Base-by-base conservation (phyloP, 495 filamentous ascomycete species). In the Neurospora tetraspora region DNA sequence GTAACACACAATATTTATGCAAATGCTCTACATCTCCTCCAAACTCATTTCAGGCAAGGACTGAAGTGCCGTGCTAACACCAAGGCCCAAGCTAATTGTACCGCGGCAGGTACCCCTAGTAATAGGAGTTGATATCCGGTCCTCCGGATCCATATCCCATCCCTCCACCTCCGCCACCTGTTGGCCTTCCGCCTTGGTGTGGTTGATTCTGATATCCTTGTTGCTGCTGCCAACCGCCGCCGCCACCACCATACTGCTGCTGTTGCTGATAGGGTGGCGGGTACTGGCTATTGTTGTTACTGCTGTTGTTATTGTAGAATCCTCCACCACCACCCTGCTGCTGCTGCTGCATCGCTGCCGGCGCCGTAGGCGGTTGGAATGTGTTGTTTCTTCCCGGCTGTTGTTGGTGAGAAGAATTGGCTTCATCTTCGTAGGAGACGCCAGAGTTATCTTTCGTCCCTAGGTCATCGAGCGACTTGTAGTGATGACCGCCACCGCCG, bases 371-470 rank as follows among this genome's bases (percentile, higher is more conserved):
- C 42, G 65, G 65, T 8, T 73, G 68, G 53, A 78, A 79, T 20
- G 34, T 75, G 34, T 73, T 65, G 27, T 65, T 65, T 65, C 53
- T 65, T 12, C 23, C 23, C 7, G 12, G 14, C 27, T 34, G 53
- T 27, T 34, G 53, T 34, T 65, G 53, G 27, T 65, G 53, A 9
- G 53, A 65, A 16, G 53, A 69, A 16, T 71, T 70, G 31, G 71
- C 68, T 8, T 73, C 74, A 37, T 85, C 83, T 69, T 85, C 83
- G 68, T 85, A 85, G 2, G 82, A 83, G 14, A 83, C 80, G 27
- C 76, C 76, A 23, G 80, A 80, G 43, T 70, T 80, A 3, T 83
- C 82, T 9, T 81, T 80, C 31, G 80, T 81, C 2, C 82, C 82
- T 0, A 85, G 73, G 65, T 85, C 84, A 40, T 86, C 83, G 0